A percentile compares a stretch with the other conserved stretches of the same genome.
phyloP scores from a whole-genome alignment of 2,329 filamentous ascomycete genomes.

The Nectriaceae sp. region DNA sequence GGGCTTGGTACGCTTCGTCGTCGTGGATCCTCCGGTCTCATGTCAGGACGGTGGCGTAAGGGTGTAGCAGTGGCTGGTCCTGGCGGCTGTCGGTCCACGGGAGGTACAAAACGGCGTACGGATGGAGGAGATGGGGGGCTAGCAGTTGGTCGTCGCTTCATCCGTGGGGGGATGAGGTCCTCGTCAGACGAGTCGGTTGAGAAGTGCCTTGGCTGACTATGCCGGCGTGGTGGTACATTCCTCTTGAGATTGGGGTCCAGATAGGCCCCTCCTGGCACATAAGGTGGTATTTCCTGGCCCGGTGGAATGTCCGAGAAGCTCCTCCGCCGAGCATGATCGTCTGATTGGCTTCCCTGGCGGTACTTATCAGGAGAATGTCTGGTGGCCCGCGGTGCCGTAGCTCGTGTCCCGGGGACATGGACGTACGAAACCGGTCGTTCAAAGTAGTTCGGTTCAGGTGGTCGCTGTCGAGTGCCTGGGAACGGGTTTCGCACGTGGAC shows the following conservation, averaged over 20 bases:
- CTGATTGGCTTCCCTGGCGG: constrained; percentile 40
- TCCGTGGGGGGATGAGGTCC: constrained; percentile 33
- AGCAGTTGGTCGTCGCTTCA: constrained; percentile 27
- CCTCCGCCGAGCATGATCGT: constrained; percentile 45
- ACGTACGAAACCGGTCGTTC: constrained; percentile 40
- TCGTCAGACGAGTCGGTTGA: constrained; percentile 46
- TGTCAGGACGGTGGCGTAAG: constrained; percentile 37
- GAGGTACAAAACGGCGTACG: constrained; percentile 35
- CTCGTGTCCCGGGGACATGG: constrained; percentile 40
- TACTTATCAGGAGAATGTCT: constrained; percentile 38
- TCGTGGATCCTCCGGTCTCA: constrained; percentile 39
- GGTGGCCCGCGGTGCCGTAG: constrained; percentile 32
- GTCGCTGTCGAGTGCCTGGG: constrained; percentile 28
- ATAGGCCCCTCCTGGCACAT: constrained; percentile 32
- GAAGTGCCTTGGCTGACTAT: constrained; percentile 51
- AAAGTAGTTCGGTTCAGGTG: constrained; percentile 35
- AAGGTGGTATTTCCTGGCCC: constrained; percentile 30
- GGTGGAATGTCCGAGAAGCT: constrained; percentile 53
- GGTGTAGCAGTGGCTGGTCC: constrained; percentile 22
- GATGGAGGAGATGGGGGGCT: constrained; percentile 23
- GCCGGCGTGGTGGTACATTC: constrained; percentile 40
- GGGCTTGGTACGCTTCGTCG: constrained; percentile 39
- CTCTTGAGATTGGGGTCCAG: constrained; percentile 37
- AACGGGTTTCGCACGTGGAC: constrained; percentile 35
- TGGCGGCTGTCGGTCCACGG: constrained; percentile 29